phyloP scores from a whole-genome alignment of 2,329 filamentous ascomycete genomes.

The Aspergillus sp. region DNA sequence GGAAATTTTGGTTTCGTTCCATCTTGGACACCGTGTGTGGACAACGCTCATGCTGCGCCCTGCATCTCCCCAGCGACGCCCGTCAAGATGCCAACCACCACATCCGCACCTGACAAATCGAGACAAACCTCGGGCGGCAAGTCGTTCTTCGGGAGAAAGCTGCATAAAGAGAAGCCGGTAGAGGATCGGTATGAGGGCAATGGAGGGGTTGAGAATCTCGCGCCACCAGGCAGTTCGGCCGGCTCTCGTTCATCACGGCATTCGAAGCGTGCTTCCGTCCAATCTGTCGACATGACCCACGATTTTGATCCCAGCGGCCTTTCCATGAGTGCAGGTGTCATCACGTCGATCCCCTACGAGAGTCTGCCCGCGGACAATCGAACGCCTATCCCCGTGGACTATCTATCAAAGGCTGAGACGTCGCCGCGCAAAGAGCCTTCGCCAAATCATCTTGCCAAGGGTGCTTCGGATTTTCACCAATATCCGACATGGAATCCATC shows the following conservation, averaged over 20 bases:
- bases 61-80: conserved; percentile 25
- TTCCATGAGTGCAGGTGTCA: conserved; percentile 73
- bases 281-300: conserved; percentile 65
- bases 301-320: conserved; percentile 58
- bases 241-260: conserved; percentile 71
- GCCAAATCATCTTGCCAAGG: conserved; percentile 79
- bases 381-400: conserved; percentile 69
- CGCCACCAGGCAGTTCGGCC: conserved; percentile 57
- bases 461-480: conserved; percentile 76
- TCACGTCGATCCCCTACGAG: conserved; percentile 86
- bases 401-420: conserved; percentile 62
- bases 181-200: conserved; percentile 60
- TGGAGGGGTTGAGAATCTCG: conserved; percentile 54
- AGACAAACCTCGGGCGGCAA: conserved; percentile 76
- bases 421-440: conserved; percentile 63
- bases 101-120: conserved; percentile 68
- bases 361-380: conserved; percentile 60
- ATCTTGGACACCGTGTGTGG: too few relatives aligned
- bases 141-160: conserved; percentile 79
- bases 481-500: conserved; percentile 70
- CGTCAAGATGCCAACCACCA: conserved; percentile 50
- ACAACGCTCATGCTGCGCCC: conserved; percentile 29
- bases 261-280: conserved; percentile 63
- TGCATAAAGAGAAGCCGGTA: conserved; percentile 69
- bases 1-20: conserved; percentile 1